Conservation (phyloP, 2,329 filamentous ascomycete genomes). For the Blumeriella jaapii region DNA sequence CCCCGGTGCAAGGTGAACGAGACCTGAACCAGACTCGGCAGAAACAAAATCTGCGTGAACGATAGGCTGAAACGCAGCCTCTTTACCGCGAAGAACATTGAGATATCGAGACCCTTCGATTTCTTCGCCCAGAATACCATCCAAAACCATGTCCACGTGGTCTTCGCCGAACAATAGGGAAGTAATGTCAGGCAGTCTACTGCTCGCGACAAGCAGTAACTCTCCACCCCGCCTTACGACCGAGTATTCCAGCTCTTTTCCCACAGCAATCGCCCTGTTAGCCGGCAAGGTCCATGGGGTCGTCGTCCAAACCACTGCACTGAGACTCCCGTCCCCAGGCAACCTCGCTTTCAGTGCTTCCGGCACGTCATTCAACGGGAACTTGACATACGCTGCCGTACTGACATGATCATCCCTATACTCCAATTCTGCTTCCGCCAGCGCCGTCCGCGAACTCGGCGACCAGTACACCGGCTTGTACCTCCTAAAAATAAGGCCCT, state of each 20-base stretch:
- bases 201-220: conserved; percentile 60
- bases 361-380: conserved; percentile 48
- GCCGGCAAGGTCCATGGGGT: conserved; percentile 96
- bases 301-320: conserved; percentile 94
- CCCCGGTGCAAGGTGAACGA: conserved; percentile 91
- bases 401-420: conserved; percentile 68
- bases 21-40: conserved; percentile 76
- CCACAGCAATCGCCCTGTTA: conserved; percentile 79
- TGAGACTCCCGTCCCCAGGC: conserved; percentile 38
- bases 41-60: conserved; percentile 85
- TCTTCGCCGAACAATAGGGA: conserved; percentile 31
- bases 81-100: conserved; percentile 54
- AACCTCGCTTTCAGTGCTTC: conserved; percentile 32
- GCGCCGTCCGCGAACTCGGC: conserved; percentile 62
- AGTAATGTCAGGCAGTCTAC: conserved; percentile 50
- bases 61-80: conserved; percentile 51
- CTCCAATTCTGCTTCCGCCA: conserved; percentile 77
- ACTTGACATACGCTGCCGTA: conserved; percentile 66
- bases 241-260: conserved; percentile 61
- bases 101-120: conserved; percentile 56
- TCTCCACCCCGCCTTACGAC: conserved; percentile 46
- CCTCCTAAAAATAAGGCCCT: conserved; percentile 63
- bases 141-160: conserved; percentile 35
- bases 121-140: conserved; percentile 50
- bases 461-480: conserved; percentile 85